Conservation (phyloP, 73 alveolate genomes). For the Tetrahymena malaccensis region DNA sequence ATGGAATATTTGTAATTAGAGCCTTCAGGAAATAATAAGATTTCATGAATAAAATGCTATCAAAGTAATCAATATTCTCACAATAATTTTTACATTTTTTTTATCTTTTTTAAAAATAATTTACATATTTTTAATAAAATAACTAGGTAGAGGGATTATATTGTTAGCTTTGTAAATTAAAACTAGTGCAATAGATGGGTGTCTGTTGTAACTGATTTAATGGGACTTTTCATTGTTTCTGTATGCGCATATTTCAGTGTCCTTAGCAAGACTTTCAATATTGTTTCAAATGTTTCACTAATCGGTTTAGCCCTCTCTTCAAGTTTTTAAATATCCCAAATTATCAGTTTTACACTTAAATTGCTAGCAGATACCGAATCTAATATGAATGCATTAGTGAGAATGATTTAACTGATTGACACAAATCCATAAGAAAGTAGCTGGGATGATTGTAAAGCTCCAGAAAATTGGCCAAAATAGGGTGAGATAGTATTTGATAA, state of each 20-base stretch:
- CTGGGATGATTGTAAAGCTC: background rate
- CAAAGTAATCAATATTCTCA: background rate
- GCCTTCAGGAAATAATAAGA: constrained; percentile 44
- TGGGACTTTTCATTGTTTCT: background rate
- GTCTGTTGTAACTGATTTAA: background rate
- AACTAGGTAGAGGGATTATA: background rate
- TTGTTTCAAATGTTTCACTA: background rate
- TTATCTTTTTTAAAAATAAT: too few relatives aligned
- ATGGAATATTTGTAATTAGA: constrained; percentile 82
- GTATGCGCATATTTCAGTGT: background rate
- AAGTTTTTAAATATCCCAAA: background rate
- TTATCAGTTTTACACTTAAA: background rate
- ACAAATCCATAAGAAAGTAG: background rate
- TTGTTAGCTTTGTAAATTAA: background rate
- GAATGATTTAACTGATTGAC: background rate
- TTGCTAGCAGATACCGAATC: background rate
- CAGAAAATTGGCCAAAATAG: background rate
- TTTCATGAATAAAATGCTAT: background rate
- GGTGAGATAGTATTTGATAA: background rate
- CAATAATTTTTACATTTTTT: background rate
- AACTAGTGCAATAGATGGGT: background rate
- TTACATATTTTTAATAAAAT: background rate
- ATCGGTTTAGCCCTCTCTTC: background rate
- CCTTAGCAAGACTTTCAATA: background rate
- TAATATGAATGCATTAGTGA: background rate